Conservation (phyloP, 192 early-diverging fungal genomes). For the Podila minutissima region DNA sequence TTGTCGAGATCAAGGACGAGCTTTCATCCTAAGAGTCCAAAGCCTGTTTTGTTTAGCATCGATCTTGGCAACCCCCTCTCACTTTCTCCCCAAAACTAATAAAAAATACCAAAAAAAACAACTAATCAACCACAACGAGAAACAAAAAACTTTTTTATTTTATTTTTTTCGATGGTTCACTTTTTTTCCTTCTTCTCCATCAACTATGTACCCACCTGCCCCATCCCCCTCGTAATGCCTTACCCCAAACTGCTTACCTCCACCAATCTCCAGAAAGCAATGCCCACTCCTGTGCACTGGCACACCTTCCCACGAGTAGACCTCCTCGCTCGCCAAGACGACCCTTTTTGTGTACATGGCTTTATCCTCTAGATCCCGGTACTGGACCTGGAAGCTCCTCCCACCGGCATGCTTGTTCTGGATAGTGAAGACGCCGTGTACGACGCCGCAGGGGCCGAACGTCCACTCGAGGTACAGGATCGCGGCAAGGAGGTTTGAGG, state of each 20-base stretch:
- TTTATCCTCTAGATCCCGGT: background rate
- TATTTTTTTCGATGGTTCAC: too few relatives aligned
- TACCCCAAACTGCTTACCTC: background rate
- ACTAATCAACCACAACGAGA: too few relatives aligned
- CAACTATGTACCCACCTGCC: background rate
- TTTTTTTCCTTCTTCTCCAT: background rate
- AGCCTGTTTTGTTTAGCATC: too few relatives aligned
- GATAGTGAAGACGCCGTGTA: background rate
- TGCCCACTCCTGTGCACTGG: background rate
- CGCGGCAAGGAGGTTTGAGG: background rate
- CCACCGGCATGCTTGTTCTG: background rate
- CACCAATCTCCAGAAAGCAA: background rate
- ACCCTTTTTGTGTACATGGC: background rate
- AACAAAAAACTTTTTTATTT: too few relatives aligned
- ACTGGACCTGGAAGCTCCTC: background rate
- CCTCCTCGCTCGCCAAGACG: background rate
- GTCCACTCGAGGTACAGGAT: background rate
- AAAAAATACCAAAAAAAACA: too few relatives aligned
- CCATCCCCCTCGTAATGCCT: background rate
- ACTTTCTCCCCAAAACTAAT: too few relatives aligned
- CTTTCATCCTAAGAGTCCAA: too few relatives aligned
- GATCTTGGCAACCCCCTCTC: too few relatives aligned
- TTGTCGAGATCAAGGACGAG: too few relatives aligned
- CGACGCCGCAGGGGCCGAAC: background rate
- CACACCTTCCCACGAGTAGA: background rate